Evolutionary conservation across 2,329 filamentous ascomycete genomes (phyloP).

Genomic region (Phymatotrichopsis omnivora): DNA sequence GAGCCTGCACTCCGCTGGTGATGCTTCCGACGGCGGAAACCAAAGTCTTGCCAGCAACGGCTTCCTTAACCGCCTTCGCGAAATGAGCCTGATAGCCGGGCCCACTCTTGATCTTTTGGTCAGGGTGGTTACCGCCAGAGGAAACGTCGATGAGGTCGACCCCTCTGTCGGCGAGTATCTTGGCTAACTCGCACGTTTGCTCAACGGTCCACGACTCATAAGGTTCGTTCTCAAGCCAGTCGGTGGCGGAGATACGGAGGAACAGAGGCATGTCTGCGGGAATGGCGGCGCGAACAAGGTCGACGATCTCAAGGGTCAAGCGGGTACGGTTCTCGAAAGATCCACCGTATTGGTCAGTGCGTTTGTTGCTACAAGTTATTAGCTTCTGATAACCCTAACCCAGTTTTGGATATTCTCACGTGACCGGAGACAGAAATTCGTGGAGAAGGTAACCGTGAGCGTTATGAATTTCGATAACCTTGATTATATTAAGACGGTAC

Average conservation of each 20-base stretch:
- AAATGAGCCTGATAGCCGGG: conserved; percentile 32
- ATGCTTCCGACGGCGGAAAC: conserved; percentile 30
- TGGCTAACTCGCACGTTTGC: conserved; percentile 54
- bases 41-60: conserved; percentile 25
- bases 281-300: conserved; percentile 44
- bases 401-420: no score
- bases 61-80: conserved; percentile 29
- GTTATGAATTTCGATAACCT: conserved; percentile 44
- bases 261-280: conserved; percentile 48
- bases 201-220: conserved; percentile 49
- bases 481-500: conserved; percentile 30
- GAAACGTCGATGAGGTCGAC: conserved; percentile 79
- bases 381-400: no score
- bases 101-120: conserved; percentile 47
- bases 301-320: conserved; percentile 47
- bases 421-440: conserved; percentile 45
- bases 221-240: conserved; percentile 47
- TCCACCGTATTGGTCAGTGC: conserved; percentile 57
- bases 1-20: conserved; percentile 26
- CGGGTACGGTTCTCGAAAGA: conserved; percentile 56
- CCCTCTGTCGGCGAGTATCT: conserved; percentile 58
- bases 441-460: conserved; percentile 51
- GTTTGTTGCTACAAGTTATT: no score
- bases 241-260: conserved; percentile 51
- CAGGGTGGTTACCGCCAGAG: conserved; percentile 58